Base-by-base conservation (phyloP, 2,329 filamentous ascomycete species). In the Chaetomium olivaceum region DNA sequence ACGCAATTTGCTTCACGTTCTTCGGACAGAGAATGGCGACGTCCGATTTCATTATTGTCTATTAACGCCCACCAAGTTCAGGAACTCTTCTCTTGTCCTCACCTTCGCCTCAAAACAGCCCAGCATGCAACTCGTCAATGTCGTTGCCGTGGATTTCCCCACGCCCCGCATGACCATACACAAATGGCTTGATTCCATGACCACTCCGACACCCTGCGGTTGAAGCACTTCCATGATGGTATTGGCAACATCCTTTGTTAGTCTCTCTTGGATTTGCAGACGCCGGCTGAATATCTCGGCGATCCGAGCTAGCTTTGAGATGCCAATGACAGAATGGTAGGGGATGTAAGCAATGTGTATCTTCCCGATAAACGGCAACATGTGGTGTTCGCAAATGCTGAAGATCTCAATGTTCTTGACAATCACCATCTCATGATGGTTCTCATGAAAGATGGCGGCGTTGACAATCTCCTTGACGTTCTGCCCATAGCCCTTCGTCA, bases 91-190 rank as follows among this genome's bases (percentile, higher is more conserved):
- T 72, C 95, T 85, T 14, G 93, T 97, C 84, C 97, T 97, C 67
- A 92, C 92, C 72, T 91, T 92, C 67, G 89, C 89, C 75, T 96
- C 89, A 83, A 98, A 96, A 74, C 92, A 93, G 46, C 95, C 95
- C n/a, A 98, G 85, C 79, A 99, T 96, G 76, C 94, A 98, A 80
- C 93, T 97, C n/a, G 95, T 99, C 39, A 96, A 95, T 4, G 95
- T 98, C 90, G 58, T 91, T 89, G 48, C 85, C 19, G 27, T 87
- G 0, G 92, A 93, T 83, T 99, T 97, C 76, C 97, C 87, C 11
- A 99, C 94, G n/a, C 95, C 95, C 56, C 95, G 87, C 93, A 97
- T 98, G 16, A 96, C 93, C 94, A 98, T 98, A 82, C 95, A 99
- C 55, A 98, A 82, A 79, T 99, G 95, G 74, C 88, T 93, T 14